Base-by-base conservation (phyloP, 495 filamentous ascomycete species). In the Penicillium argentinense region DNA sequence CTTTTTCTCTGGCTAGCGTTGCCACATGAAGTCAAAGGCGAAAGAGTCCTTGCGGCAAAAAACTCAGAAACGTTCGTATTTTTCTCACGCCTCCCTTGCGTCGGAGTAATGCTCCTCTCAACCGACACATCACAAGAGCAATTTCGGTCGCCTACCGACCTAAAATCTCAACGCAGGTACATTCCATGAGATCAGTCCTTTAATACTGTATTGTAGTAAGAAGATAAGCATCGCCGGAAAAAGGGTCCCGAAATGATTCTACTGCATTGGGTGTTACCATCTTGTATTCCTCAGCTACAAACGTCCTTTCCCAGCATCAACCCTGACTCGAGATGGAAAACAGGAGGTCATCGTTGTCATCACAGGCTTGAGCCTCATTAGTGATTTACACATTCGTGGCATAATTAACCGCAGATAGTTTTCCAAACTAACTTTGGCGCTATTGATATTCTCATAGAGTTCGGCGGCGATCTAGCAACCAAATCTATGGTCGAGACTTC, bases 31-130 rank as follows among this genome's bases (percentile, higher is more conserved):
- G 21, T 29, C 52, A 45, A 52, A 52, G 44, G 43, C 27, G 34
- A 6, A 32, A 28, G 27, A 29, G 34, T 45, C 26, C 25, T 42
- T 42, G 17, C 18, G 39, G 11, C 22, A 36, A 8, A 2, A 19
- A 22, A 12, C 33, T 4, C 8, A 18, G 16, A 36, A 36, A 8
- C 21, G 9, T 4, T 12, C 14, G 32, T 43, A 45, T 49, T 53
- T 40, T 42, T 40, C 42, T 44, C n/a, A 19, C 16, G 8, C 14
- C 46, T 53, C 59, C 59, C 59, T 62, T 62, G 59, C 59, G 41
- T 62, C 56, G 49, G 56, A 60, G 53, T 38, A 47, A 62, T 62
- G 59, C 38, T 12, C 41, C 27, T 8, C 28, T 42, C 9, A 38
- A 48, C 27, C 14, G 47, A 50, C 34, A 48, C 24, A 30, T 53